Evolutionary conservation across 2,329 filamentous ascomycete genomes (phyloP), one percentile per base, ranked within the genome.

Genomic region (Stemphylium lycopersici): DNA sequence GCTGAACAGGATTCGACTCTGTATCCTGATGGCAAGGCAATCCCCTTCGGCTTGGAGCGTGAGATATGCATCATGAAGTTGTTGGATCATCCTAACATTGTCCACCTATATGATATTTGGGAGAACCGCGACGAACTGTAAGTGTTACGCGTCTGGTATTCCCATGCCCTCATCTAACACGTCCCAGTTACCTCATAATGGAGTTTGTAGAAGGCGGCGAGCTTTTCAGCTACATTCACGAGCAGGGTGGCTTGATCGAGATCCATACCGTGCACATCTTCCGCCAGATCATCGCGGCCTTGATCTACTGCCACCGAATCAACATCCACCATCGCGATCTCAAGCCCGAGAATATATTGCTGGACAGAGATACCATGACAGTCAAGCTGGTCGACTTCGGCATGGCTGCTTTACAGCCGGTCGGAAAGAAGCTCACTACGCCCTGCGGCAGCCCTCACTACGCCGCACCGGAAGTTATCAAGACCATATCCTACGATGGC

Each of bases 41-140:
- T 96, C 71, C 93, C 93, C 1, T 87, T 93, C 67, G 90, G 92
- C 1, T 90, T 99, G 57, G 93, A 98, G 77, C 85, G 95, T 49
- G 95, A 99, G 72, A 93, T 99, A 36, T 92, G 93, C 29, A 96
- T 99, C 66, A 91, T 99, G 84, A 98, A 97, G 78, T 83, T 98
- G 53, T 90, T 98, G 56, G 89, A 96, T 68, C 95, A 99, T 76
- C 90, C 89, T 5, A 95, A 98, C 73, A 93, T 98, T 67, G 93
- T 97, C 75, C 91, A 90, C 63, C 79, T 99, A 8, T 95, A 93
- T 72, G 95, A 99, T 77, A 93, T 99, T 26, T 99, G 93, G 93
- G 95, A 99, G 78, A 98, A 97, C 71, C 85, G 90, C 18, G 90
- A 91, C 52, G 93, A 99, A 76, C 88, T 99, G 90, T 97, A 81